Conservation (phyloP, 139 green algal genomes). For the Tetradesmus obliquus region DNA sequence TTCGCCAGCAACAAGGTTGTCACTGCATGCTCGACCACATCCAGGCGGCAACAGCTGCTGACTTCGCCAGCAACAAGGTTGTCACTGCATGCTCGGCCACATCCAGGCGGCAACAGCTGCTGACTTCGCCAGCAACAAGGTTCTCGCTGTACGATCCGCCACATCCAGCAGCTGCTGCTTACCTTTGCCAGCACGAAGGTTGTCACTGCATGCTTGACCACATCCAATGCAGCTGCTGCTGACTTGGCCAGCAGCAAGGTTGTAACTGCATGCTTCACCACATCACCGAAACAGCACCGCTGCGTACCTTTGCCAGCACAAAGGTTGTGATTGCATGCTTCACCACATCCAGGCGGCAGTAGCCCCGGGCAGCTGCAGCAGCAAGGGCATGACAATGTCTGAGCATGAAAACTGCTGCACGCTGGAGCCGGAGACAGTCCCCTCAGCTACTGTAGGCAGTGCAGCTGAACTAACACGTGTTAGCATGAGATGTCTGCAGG, state of each 20-base stretch:
- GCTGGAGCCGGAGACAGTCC: background rate
- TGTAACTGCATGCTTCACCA: too few relatives aligned
- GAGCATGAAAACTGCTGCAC: background rate
- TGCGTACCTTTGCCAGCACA: conserved; percentile 14
- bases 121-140: too few relatives aligned
- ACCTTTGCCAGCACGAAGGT: conserved; percentile 24
- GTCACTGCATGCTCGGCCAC: background rate
- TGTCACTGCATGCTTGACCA: background rate
- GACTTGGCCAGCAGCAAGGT: too few relatives aligned
- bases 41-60: background rate
- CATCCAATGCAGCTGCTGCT: too few relatives aligned
- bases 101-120: too few relatives aligned
- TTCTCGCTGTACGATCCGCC: too few relatives aligned
- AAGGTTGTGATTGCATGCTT: conserved; percentile 24
- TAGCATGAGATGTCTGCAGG: too few relatives aligned
- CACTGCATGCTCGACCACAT: background rate
- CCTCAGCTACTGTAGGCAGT: too few relatives aligned
- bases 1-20: background rate
- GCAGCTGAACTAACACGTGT: too few relatives aligned
- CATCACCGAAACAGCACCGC: too few relatives aligned
- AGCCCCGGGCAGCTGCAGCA: background rate
- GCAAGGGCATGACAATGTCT: background rate
- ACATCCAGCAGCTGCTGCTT: too few relatives aligned
- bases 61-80: background rate
- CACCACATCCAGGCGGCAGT: conserved; percentile 6